phyloP scores from a whole-genome alignment of 2,329 filamentous ascomycete genomes.

The Chaetomium olivaceum region DNA sequence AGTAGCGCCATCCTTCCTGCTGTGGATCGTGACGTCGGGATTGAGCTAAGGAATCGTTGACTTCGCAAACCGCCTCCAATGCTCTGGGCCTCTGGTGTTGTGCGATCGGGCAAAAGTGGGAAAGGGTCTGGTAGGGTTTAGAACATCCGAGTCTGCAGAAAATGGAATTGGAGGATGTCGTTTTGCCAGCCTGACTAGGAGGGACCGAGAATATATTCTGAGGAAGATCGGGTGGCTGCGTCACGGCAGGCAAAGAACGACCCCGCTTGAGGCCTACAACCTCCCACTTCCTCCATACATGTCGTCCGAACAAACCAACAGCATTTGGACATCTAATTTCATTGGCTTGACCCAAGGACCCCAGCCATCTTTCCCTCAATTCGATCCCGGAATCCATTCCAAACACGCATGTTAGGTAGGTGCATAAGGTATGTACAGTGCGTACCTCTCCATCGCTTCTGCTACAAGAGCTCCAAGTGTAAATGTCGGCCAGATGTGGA shows the following conservation, averaged over 20 bases:
- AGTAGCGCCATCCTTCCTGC: neutral
- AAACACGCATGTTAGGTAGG: no score
- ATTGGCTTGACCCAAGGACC: neutral
- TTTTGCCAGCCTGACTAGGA: neutral
- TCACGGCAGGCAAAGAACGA: neutral
- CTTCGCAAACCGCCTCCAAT: neutral
- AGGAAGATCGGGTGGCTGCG: neutral
- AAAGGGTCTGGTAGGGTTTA: neutral
- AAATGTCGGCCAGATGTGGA: no score
- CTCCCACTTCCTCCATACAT: neutral
- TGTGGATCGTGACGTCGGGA: neutral
- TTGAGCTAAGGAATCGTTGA: neutral
- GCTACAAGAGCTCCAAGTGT: no score
- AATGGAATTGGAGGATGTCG: neutral
- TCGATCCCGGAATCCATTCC: no score
- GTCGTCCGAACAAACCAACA: neutral
- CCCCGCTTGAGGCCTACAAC: conserved; percentile 13
- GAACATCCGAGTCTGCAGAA: neutral
- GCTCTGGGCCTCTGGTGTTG: neutral
- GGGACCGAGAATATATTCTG: neutral
- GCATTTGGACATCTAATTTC: neutral
- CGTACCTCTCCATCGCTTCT: no score
- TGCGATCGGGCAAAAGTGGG: neutral
- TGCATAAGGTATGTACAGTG: no score
- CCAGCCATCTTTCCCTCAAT: neutral